These are phyloP conservation scores for Holtermannia corniformis DNA, from an alignment of 768 basidiomycete species.

Conservation along the genomic window DNA sequence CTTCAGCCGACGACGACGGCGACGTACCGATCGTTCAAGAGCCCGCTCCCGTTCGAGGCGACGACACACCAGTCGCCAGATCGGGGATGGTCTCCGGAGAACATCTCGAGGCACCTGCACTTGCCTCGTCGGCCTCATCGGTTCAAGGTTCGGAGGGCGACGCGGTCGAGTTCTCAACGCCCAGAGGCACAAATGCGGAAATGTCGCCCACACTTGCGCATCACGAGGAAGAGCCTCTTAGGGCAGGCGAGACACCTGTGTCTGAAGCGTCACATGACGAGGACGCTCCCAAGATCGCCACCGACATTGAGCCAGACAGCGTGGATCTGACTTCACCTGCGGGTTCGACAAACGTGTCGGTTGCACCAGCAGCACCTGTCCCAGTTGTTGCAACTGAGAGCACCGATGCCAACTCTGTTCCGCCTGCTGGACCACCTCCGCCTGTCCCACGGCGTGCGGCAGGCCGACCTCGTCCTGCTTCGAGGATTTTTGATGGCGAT, in stretches of 20 bases:
- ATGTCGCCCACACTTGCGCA: conserved; percentile 4
- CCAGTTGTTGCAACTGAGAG: background rate
- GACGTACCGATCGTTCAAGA: too few species aligned
- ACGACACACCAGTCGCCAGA: too few species aligned
- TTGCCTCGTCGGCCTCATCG: conserved; percentile 1
- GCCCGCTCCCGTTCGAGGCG: too few species aligned
- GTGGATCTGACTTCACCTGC: conserved; percentile 4
- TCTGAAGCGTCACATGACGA: background rate
- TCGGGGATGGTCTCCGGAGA: too few species aligned
- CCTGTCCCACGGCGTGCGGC: conserved; percentile 22
- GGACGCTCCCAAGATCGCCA: background rate
- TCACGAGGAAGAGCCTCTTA: background rate
- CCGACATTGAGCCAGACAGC: background rate
- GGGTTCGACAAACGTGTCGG: too few species aligned
- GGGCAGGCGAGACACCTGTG: conserved; percentile 4
- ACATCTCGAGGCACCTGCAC: too few species aligned
- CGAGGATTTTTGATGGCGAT: background rate
- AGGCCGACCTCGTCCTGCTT: conserved; percentile 12
- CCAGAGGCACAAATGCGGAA: conserved; percentile 14
- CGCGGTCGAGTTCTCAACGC: conserved; percentile 22
- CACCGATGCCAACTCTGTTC: background rate
- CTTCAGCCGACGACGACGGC: too few species aligned
- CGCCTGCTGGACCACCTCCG: conserved; percentile 9
- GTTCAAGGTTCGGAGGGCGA: conserved; percentile 10
- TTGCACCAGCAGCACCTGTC: too few species aligned